Evolutionary conservation across 2,329 filamentous ascomycete species (phyloP).

Genomic region (Pseudopyricularia cyperi): DNA sequence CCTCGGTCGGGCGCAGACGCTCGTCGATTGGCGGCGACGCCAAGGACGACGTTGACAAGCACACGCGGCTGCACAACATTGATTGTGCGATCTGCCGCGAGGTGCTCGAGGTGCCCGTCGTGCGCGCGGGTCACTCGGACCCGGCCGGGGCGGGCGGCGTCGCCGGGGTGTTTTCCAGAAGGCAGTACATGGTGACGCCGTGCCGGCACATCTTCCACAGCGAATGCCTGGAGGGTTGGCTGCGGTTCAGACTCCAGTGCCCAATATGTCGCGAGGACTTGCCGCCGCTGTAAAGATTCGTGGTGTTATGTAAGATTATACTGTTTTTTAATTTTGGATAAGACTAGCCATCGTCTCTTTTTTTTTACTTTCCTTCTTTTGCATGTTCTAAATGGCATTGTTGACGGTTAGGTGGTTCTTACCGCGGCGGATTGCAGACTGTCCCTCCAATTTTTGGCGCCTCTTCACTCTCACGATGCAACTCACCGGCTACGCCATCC

Average conservation of each 20-base stretch:
- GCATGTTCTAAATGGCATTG: no score
- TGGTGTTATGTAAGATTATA: background rate
- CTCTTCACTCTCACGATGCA: no score
- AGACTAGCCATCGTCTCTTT: no score
- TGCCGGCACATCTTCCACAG: conserved; percentile 95
- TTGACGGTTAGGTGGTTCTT: no score
- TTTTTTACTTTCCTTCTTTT: no score
- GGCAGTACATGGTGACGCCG: conserved; percentile 93
- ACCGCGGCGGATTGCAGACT: no score
- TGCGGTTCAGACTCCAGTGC: conserved; percentile 84
- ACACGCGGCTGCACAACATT: conserved; percentile 36
- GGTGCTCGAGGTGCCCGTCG: conserved; percentile 74
- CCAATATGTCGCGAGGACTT: conserved; percentile 87
- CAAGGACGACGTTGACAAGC: conserved; percentile 19
- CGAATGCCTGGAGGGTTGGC: conserved; percentile 86
- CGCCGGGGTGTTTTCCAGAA: conserved; percentile 60
- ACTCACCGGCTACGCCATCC: no score
- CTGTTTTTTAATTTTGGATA: no score
- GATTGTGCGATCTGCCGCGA: conserved; percentile 96
- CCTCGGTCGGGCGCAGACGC: conserved; percentile 18
- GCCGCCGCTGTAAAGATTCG: conserved; percentile 59
- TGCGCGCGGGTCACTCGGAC: conserved; percentile 45
- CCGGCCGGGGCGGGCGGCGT: conserved; percentile 32
- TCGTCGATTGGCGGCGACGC: conserved; percentile 12
- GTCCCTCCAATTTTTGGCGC: no score